Conservation (phyloP, 768 basidiomycete genomes). For the Amanita molliuscula region DNA sequence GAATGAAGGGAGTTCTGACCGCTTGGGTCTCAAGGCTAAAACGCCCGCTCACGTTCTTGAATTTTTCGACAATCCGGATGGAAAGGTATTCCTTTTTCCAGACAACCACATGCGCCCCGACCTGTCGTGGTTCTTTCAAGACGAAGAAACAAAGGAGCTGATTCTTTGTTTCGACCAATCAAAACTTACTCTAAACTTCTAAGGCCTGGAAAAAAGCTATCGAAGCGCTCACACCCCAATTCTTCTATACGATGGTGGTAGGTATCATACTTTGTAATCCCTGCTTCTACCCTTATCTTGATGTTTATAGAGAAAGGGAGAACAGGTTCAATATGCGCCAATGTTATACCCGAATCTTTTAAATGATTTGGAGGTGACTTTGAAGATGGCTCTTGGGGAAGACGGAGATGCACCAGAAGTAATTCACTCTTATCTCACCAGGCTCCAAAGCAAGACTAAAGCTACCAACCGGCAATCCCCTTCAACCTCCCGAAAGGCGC, state of each 20-base stretch:
- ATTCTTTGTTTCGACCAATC: constrained; percentile 6
- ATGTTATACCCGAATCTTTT: constrained; percentile 4
- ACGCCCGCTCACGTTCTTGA: constrained; percentile 1
- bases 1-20: constrained; percentile 3
- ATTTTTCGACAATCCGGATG: constrained; percentile 4
- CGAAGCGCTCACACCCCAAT: constrained; percentile 2
- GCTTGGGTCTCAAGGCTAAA: constrained; percentile 3
- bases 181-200: constrained; percentile 3
- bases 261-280: constrained; percentile 4
- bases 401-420: background rate
- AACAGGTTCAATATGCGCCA: constrained; percentile 5
- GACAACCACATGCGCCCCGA: constrained; percentile 8
- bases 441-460: constrained; percentile 3
- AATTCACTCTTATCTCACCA: constrained; percentile 6
- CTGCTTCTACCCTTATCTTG: background rate
- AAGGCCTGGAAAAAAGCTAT: constrained; percentile 1
- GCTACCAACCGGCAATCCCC: constrained; percentile 1
- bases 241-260: constrained; percentile 7
- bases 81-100: constrained; percentile 5
- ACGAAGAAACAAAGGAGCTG: constrained; percentile 7
- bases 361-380: background rate
- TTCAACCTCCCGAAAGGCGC: constrained; percentile 1
- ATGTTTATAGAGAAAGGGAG: constrained; percentile 3
- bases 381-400: constrained; percentile 4
- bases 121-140: constrained; percentile 6